These are phyloP conservation scores for Linnemannia hyalina DNA, from an alignment of 192 early-diverging fungal genomes.

Conservation along the genomic window DNA sequence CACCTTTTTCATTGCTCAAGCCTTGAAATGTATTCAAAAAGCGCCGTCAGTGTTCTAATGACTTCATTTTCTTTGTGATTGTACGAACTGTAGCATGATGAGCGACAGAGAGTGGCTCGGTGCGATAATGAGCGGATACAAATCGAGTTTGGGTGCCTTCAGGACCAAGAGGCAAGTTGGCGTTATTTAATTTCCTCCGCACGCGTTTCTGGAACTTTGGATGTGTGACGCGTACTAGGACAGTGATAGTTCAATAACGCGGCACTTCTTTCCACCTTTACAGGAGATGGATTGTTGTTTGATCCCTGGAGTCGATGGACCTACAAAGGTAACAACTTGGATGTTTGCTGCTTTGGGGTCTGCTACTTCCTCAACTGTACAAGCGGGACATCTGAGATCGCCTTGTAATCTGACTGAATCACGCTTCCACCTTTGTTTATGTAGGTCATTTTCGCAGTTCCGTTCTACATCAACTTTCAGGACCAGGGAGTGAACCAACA, in stretches of 20 bases:
- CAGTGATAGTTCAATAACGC: background rate
- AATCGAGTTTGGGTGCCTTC: conserved; percentile 43
- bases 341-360: background rate
- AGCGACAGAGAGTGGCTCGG: conserved; percentile 30
- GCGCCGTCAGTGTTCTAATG: background rate
- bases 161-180: conserved; percentile 23
- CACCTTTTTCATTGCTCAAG: background rate
- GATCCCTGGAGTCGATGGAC: conserved; percentile 35
- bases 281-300: conserved; percentile 53
- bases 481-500: background rate
- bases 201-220: background rate
- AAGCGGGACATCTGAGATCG: no score
- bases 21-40: no score
- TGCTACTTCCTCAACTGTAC: no score
- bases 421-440: background rate
- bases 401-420: no score
- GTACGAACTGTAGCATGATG: conserved; percentile 22
- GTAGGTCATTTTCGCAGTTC: conserved; percentile 50
- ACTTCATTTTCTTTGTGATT: background rate
- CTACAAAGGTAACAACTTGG: conserved; percentile 38
- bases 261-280: background rate
- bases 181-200: background rate
- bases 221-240: background rate
- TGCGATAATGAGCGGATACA: conserved; percentile 53
- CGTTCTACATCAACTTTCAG: conserved; percentile 26